Percentiles rank a stretch among this genome's conserved stretches.
Evolutionary conservation across 305 asterid genomes (phyloP).

Genomic region (Rubia peregrina): DNA sequence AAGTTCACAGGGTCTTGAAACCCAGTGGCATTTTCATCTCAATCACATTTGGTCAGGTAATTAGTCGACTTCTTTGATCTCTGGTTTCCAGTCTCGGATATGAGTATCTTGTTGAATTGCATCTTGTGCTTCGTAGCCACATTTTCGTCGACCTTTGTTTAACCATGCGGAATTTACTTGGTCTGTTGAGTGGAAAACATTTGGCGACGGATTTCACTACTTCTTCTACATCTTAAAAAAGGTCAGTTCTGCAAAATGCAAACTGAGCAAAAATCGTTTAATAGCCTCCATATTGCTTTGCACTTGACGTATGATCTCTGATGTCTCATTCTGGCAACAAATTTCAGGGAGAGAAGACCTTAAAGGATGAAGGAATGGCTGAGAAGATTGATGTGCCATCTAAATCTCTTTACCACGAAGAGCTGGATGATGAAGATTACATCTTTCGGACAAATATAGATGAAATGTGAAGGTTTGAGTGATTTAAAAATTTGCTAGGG

Average conservation of each 20-base stretch:
- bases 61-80: constrained; percentile 7
- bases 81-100: not conserved
- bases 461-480: constrained; percentile 31
- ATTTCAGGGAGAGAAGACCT: constrained; percentile 67
- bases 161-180: constrained; percentile 64
- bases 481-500: not conserved
- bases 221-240: constrained; percentile 76
- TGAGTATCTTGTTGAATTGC: not conserved
- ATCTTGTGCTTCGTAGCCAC: constrained; percentile 50
- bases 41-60: constrained; percentile 93
- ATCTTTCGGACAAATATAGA: constrained; percentile 62
- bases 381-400: constrained; percentile 36
- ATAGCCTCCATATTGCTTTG: not conserved
- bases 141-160: constrained; percentile 78
- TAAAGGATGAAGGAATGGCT: constrained; percentile 18
- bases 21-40: constrained; percentile 78
- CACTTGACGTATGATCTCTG: not conserved
- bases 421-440: constrained; percentile 73
- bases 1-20: constrained; percentile 75
- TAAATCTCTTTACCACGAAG: constrained; percentile 63
- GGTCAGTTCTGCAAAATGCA: constrained; percentile 35
- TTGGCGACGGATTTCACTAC: constrained; percentile 93
- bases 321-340: not conserved
- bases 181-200: constrained; percentile 81
- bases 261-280: not conserved